A percentile compares a stretch with the other conserved stretches of the same genome.
Conservation (phyloP, 225 moss, liverwort and hornwort species). For the Asterella californica region DNA sequence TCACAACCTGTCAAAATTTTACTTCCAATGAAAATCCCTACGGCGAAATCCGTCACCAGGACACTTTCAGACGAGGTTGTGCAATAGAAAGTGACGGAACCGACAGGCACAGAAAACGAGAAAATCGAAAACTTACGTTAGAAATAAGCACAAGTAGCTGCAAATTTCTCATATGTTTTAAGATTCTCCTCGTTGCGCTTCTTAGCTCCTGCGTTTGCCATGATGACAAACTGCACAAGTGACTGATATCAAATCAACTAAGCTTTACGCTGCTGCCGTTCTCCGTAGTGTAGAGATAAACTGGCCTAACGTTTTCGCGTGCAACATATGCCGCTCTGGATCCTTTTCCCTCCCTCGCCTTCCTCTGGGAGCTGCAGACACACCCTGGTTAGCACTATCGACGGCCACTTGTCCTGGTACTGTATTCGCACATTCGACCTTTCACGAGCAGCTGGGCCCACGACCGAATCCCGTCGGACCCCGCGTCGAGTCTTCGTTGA, state of each 20-base stretch:
- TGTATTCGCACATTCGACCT: neutral
- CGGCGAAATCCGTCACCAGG: neutral
- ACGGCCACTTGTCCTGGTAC: neutral
- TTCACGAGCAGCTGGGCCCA: neutral
- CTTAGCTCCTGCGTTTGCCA: slow-evolving; percentile 98
- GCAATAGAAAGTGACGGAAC: neutral
- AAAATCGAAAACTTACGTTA: slow-evolving; percentile 35
- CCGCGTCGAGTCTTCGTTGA: slow-evolving; percentile 7
- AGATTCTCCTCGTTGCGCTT: slow-evolving; percentile 96
- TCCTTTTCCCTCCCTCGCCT: neutral
- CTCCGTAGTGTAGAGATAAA: neutral
- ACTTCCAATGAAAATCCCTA: neutral
- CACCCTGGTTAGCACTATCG: neutral
- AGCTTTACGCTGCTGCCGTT: neutral
- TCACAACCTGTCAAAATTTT: neutral
- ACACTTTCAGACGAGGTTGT: neutral
- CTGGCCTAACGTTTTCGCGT: neutral
- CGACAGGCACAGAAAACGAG: neutral
- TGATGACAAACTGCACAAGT: slow-evolving; percentile 20
- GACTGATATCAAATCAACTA: neutral
- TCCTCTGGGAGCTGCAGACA: neutral
- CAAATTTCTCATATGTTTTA: slow-evolving; percentile 62
- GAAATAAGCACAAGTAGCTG: slow-evolving; percentile 52
- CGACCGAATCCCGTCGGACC: neutral
- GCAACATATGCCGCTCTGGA: neutral